Percentiles rank a stretch among this genome's conserved stretches.
Evolutionary conservation across 805 yeast genomes (phyloP).

Genomic region (Zygoascus biomembranicola): DNA sequence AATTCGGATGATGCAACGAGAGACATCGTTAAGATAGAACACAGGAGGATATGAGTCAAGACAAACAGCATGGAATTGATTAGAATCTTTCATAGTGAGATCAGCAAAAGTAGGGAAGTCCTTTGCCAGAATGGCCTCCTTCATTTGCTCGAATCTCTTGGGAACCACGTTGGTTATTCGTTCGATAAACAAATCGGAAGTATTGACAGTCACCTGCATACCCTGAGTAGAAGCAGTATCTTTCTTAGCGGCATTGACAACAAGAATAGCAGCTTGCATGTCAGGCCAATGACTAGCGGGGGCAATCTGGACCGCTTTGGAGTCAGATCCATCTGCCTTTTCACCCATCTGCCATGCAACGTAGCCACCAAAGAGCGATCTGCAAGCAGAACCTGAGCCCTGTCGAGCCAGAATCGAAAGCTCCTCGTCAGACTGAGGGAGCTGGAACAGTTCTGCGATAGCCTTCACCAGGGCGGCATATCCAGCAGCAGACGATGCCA

Average conservation of each 20-base stretch:
- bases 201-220: constrained; percentile 89
- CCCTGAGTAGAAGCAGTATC: constrained; percentile 94
- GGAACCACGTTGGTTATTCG: constrained; percentile 84
- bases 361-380: constrained; percentile 94
- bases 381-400: constrained; percentile 98
- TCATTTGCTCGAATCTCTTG: constrained; percentile 73
- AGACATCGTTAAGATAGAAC: constrained; percentile 86
- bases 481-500: constrained; percentile 98
- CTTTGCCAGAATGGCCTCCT: constrained; percentile 57
- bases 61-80: constrained; percentile 97
- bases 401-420: constrained; percentile 91
- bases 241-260: constrained; percentile 87
- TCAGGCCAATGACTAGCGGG: constrained; percentile 82
- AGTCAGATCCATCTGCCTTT: constrained; percentile 71
- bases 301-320: constrained; percentile 89
- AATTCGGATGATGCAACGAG: constrained; percentile 69
- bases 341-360: constrained; percentile 99
- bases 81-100: constrained; percentile 92
- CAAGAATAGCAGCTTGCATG: constrained; percentile 86
- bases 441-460: constrained; percentile 73
- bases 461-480: constrained; percentile 92
- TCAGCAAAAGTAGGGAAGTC: constrained; percentile 79
- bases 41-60: constrained; percentile 94
- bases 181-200: constrained; percentile 77
- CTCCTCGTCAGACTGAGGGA: constrained; percentile 80